Conservation (phyloP, 331 rosid species). For the Pyracantha coccinea region DNA sequence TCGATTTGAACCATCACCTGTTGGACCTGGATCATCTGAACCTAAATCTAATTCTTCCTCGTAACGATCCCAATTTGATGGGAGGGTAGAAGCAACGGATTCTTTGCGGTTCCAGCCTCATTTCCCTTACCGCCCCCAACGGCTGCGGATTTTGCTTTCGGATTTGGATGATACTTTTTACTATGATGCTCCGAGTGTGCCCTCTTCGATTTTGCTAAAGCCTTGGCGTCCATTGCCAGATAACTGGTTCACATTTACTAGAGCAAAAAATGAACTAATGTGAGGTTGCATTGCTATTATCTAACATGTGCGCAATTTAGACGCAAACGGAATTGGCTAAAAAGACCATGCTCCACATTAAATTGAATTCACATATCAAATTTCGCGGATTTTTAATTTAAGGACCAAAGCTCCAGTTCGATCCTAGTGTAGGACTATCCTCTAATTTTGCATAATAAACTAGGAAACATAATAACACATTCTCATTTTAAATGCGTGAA, state of each 20-base stretch:
- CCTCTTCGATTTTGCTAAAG: slow-evolving; percentile 81
- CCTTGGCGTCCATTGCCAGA: slow-evolving; percentile 54
- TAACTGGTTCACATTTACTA: neutral
- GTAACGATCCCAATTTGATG: slow-evolving; percentile 76
- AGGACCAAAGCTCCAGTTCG: neutral
- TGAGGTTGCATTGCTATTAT: neutral
- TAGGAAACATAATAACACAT: neutral
- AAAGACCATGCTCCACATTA: neutral
- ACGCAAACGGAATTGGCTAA: neutral
- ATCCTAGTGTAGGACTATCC: neutral
- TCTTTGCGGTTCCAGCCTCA: slow-evolving; percentile 20
- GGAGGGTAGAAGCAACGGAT: slow-evolving; percentile 36
- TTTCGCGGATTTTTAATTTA: neutral
- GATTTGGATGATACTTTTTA: slow-evolving; percentile 38
- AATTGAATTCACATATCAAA: neutral
- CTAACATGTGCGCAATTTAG: neutral
- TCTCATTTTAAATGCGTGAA: neutral
- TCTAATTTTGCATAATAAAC: neutral
- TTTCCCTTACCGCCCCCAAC: slow-evolving; percentile 16
- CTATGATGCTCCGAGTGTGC: slow-evolving; percentile 69
- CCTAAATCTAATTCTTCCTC: slow-evolving; percentile 32
- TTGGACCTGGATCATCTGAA: slow-evolving; percentile 6
- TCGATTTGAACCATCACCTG: slow-evolving; percentile 14
- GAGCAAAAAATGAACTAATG: neutral
- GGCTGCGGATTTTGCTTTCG: slow-evolving; percentile 33